phyloP scores from a whole-genome alignment of 805 yeast genomes.

The Kuraishia molischiana region DNA sequence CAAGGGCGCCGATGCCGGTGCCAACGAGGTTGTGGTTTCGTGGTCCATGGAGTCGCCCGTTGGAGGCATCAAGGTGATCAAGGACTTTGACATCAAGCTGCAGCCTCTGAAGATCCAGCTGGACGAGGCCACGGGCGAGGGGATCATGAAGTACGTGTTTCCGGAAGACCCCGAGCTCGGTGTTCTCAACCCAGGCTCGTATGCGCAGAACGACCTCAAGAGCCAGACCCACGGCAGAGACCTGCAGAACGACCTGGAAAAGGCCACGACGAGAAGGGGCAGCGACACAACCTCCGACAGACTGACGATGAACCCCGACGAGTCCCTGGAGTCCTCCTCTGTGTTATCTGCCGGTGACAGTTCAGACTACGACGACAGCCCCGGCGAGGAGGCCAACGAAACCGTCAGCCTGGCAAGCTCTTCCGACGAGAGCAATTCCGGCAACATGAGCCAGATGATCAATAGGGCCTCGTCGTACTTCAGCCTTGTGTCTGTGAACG shows the following conservation, averaged over 20 bases:
- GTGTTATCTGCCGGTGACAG: slow-evolving; percentile 5
- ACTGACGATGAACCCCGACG: slow-evolving; percentile 1
- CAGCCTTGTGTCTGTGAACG: slow-evolving; percentile 50
- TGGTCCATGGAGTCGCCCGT: slow-evolving; percentile 85
- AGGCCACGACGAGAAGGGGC: slow-evolving; percentile 3
- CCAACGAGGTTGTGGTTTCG: slow-evolving; percentile 30
- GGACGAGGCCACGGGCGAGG: slow-evolving; percentile 61
- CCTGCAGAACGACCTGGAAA: neutral
- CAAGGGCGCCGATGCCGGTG: slow-evolving; percentile 8
- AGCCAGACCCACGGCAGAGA: neutral
- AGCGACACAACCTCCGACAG: neutral
- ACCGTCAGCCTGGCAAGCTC: neutral
- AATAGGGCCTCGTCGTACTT: slow-evolving; percentile 63
- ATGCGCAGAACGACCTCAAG: neutral
- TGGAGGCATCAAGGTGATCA: slow-evolving; percentile 84
- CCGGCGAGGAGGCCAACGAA: slow-evolving; percentile 6
- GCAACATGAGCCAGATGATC: slow-evolving; percentile 46
- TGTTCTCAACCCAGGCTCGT: neutral
- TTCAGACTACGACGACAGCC: slow-evolving; percentile 7
- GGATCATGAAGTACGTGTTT: slow-evolving; percentile 59
- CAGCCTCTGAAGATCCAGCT: slow-evolving; percentile 64
- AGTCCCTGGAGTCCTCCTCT: slow-evolving; percentile 1
- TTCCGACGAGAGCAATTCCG: neutral
- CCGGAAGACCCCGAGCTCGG: slow-evolving; percentile 25
- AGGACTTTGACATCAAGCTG: slow-evolving; percentile 46